Base-by-base conservation (phyloP, 805 yeast species). In the Saccharomycopsis malanga region DNA sequence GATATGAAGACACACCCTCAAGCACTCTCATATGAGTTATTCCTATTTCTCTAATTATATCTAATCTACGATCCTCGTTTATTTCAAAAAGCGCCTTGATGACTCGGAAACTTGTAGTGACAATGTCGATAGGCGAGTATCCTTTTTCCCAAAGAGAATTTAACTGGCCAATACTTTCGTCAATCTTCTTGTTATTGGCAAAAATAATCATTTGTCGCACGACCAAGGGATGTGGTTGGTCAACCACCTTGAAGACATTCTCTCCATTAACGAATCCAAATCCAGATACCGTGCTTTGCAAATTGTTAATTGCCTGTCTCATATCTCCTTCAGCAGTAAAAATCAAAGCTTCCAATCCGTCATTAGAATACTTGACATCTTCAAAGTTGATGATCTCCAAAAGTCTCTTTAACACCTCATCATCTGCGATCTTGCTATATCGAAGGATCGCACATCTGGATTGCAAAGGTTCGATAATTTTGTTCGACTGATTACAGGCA, bases 291-390 rank as follows among this genome's bases (percentile, higher is more conserved):
- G 97, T 88, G 58, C 95, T 82, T 61, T 93, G 98, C 50, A 93
- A 63, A 64, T 93, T 93, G 61, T 93, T 93, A 41, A 93, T 76
- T 0, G 98, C 98, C 64, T 93, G 98, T 63, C 98, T 79, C 98
- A 93, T 91, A 61, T 93, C 98, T 50, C 98, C 98, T 61, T 93
- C 98, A 0, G 96, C 94, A 0, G 97, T 83, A 66, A 93, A 93
- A 14, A 93, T 79, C 50, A 93, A 72, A 0, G 98, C 98, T 55
- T 87, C 87, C 30, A 93, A 66, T 0, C 98, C 98, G 62, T 87
- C 96, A 52, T 87, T 85, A 15, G 89, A 78, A 63, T 77, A 85
- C 58, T 87, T 70, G 12, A 91, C 84, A 38, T 78, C 62, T 62
- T 93, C 98, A 2, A 64, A 58, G 54, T 81, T 72, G 39, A 81